phyloP scores from a whole-genome alignment of 2,329 filamentous ascomycete species.

The Ophiocordyceps camponoti-saundersi region DNA sequence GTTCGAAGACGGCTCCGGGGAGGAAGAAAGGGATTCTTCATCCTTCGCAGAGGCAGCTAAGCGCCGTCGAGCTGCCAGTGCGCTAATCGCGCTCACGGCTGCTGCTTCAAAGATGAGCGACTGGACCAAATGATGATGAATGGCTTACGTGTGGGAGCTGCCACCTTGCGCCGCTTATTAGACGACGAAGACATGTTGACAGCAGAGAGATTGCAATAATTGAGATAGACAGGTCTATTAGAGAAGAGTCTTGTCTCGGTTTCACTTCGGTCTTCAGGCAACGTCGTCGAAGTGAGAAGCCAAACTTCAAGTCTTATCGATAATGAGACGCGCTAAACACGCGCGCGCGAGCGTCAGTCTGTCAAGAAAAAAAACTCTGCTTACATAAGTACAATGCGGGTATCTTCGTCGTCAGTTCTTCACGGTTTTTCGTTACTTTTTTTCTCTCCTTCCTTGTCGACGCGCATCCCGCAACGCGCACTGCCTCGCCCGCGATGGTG shows the following conservation, averaged over 20 bases:
- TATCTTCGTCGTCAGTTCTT: background rate
- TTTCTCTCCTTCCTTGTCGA: background rate
- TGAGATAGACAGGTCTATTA: background rate
- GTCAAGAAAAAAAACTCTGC: too few relatives aligned
- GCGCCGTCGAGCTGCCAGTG: conserved; percentile 17
- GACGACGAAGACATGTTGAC: conserved; percentile 6
- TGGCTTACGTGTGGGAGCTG: conserved; percentile 8
- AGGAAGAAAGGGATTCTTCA: conserved; percentile 1
- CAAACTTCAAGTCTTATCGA: background rate
- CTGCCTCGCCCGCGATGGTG: conserved; percentile 14
- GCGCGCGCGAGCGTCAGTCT: too few relatives aligned
- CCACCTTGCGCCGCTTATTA: conserved; percentile 18
- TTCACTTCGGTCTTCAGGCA: background rate
- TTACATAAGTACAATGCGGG: too few relatives aligned
- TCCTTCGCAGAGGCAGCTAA: conserved; percentile 6
- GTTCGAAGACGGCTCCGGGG: conserved; percentile 10
- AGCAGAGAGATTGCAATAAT: background rate
- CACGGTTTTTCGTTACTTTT: background rate
- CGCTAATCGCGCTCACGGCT: conserved; percentile 18
- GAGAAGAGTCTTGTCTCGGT: background rate
- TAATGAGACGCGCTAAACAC: background rate
- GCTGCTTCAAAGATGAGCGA: conserved; percentile 1
- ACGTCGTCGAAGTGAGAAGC: background rate
- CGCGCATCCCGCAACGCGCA: background rate
- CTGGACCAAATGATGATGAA: background rate